phyloP scores from a whole-genome alignment of 768 basidiomycete genomes.

The Tricholoma bakamatsutake region DNA sequence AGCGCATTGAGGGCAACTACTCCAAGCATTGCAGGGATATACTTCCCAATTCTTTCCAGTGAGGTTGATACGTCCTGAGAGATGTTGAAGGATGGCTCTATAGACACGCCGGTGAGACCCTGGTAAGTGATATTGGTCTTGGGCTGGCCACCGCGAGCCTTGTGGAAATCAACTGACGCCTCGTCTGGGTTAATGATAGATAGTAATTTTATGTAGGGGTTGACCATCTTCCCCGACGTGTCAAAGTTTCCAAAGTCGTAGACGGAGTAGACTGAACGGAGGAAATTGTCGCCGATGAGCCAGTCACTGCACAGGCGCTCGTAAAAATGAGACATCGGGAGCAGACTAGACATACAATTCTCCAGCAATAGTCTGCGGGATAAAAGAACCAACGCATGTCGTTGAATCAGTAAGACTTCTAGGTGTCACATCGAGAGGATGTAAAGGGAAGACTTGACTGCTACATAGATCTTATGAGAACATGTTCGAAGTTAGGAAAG shows the following conservation, averaged over 20 bases:
- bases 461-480: constrained; percentile 29
- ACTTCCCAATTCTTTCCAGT: constrained; percentile 56
- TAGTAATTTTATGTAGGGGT: constrained; percentile 75
- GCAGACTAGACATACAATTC: constrained; percentile 51
- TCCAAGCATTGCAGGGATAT: constrained; percentile 69
- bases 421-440: constrained; percentile 73
- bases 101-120: constrained; percentile 37
- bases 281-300: constrained; percentile 77
- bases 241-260: constrained; percentile 85
- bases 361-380: constrained; percentile 54
- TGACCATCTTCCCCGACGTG: constrained; percentile 54
- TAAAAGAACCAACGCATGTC: constrained; percentile 69
- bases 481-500: not conserved
- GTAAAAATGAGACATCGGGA: constrained; percentile 2
- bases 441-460: constrained; percentile 68
- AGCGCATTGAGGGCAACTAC: constrained; percentile 76
- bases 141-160: constrained; percentile 57
- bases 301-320: constrained; percentile 52
- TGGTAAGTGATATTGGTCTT: constrained; percentile 66
- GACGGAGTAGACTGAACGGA: constrained; percentile 76
- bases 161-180: constrained; percentile 69
- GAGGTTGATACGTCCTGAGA: constrained; percentile 53
- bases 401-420: constrained; percentile 35
- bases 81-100: constrained; percentile 43
- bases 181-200: constrained; percentile 61